Conservation (phyloP, 2,329 filamentous ascomycete species). For the Aspergillus sergii region DNA sequence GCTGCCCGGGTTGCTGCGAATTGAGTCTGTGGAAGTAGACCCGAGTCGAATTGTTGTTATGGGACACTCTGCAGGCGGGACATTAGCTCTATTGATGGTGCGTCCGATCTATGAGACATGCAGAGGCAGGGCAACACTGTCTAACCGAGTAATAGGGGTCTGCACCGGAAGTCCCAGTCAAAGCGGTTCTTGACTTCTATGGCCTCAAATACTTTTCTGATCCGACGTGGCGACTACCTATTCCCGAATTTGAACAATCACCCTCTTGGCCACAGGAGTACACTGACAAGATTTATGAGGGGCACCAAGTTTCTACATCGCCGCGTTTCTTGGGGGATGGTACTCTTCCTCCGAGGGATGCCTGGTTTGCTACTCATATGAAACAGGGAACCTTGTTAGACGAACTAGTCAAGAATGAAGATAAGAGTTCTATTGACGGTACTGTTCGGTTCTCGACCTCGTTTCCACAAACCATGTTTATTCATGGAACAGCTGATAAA, state of each 20-base stretch:
- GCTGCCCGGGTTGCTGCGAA: background rate
- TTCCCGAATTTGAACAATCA: background rate
- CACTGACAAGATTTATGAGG: background rate
- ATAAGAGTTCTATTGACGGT: background rate
- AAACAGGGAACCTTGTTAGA: background rate
- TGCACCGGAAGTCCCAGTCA: background rate
- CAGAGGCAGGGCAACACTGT: background rate
- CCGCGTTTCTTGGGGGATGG: background rate
- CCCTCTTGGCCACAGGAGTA: background rate
- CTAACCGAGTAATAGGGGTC: background rate
- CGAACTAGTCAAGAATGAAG: background rate
- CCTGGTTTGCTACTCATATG: background rate
- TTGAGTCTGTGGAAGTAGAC: background rate
- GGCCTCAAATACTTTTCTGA: background rate
- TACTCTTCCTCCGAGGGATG: background rate
- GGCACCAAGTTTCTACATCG: background rate
- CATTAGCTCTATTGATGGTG: background rate
- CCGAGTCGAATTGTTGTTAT: background rate
- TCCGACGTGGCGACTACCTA: background rate
- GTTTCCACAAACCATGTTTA: background rate
- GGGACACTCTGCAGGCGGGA: background rate
- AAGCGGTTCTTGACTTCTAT: background rate
- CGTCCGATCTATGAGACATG: background rate
- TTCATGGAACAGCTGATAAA: background rate
- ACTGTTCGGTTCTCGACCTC: background rate